Conservation (phyloP, 108 stramenopile genomes). For the Mediolabrus comicus region DNA sequence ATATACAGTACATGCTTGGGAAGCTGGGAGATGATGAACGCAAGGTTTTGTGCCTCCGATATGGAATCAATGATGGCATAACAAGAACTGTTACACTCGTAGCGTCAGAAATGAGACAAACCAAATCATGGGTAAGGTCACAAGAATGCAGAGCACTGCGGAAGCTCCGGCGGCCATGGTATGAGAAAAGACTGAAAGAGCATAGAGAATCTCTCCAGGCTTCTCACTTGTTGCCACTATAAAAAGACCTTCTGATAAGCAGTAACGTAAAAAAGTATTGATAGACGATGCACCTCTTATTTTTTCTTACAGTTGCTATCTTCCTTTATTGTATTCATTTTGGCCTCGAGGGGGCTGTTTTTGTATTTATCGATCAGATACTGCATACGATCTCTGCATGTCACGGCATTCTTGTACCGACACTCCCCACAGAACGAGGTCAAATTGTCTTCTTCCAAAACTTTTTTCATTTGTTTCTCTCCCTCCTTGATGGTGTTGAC, state of each 20-base stretch:
- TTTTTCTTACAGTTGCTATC: conserved; percentile 6
- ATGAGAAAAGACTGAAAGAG: conserved; percentile 85
- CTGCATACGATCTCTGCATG: conserved; percentile 6
- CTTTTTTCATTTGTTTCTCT: background rate
- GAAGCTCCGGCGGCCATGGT: conserved; percentile 88
- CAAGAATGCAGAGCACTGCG: conserved; percentile 87
- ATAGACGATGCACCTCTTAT: background rate
- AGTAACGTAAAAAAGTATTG: background rate
- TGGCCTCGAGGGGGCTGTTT: conserved; percentile 8
- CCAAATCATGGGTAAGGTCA: conserved; percentile 85
- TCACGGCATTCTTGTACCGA: background rate
- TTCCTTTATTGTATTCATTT: conserved; percentile 11
- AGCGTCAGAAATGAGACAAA: conserved; percentile 73
- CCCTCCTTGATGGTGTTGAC: background rate
- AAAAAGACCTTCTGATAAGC: conserved; percentile 7
- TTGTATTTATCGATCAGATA: conserved; percentile 20
- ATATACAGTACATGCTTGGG: conserved; percentile 79
- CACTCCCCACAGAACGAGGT: conserved; percentile 13
- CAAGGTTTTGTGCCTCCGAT: conserved; percentile 67
- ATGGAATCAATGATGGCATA: conserved; percentile 85
- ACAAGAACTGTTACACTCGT: conserved; percentile 85
- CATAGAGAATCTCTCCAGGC: conserved; percentile 73
- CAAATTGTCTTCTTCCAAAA: background rate
- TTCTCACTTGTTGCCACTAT: conserved; percentile 34
- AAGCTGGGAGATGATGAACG: conserved; percentile 79